Conservation (phyloP, 306 rosid genomes). For the Vigna trinervia region DNA sequence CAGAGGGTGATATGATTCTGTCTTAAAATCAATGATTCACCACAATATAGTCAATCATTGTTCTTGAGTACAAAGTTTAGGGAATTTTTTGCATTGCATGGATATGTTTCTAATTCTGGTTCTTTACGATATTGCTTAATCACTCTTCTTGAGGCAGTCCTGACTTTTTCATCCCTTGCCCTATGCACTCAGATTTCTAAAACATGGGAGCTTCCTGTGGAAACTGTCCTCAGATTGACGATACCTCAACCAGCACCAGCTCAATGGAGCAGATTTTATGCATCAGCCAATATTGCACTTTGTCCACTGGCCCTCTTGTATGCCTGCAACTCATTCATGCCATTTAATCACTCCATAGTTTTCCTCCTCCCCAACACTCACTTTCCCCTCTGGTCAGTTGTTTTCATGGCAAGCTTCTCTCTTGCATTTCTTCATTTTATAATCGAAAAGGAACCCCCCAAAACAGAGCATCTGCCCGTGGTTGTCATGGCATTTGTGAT, state of each 20-base stretch:
- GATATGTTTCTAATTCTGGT: neutral
- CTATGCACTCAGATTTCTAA: constrained; percentile 64
- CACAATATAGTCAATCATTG: neutral
- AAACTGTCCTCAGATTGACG: constrained; percentile 75
- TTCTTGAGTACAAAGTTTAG: neutral
- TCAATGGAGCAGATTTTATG: constrained; percentile 83
- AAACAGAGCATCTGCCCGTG: constrained; percentile 75
- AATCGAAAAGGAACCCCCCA: constrained; percentile 83
- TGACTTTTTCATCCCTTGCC: constrained; percentile 27
- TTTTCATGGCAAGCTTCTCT: constrained; percentile 70
- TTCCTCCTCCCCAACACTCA: constrained; percentile 84
- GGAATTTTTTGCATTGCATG: constrained; percentile 9
- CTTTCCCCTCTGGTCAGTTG: constrained; percentile 86
- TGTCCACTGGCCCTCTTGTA: constrained; percentile 82
- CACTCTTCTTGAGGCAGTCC: constrained; percentile 38
- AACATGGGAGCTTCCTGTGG: constrained; percentile 73
- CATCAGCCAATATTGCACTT: constrained; percentile 83
- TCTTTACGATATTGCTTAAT: constrained; percentile 23
- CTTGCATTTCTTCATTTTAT: constrained; percentile 81
- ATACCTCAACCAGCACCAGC: constrained; percentile 81
- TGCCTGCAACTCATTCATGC: constrained; percentile 77
- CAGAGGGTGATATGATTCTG: neutral
- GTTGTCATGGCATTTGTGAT: constrained; percentile 82
- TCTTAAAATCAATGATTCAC: neutral
- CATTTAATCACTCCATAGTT: constrained; percentile 69